Base-by-base conservation (phyloP, 192 early-diverging fungal genomes). In the Piromyces sp. region DNA sequence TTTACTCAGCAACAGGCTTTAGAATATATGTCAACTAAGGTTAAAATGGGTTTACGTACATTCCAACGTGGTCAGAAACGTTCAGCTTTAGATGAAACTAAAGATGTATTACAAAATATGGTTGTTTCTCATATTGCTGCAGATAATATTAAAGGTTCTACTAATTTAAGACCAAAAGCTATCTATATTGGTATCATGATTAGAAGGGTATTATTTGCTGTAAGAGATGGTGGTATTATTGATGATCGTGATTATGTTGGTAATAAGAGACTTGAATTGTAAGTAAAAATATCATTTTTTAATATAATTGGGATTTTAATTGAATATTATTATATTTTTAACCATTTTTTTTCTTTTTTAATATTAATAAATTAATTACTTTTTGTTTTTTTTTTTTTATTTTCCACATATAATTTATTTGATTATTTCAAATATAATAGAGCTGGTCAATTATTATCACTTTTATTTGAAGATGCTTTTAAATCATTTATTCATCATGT, bases 171-270 rank as follows among this genome's bases (percentile, higher is more conserved):
- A 80, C 92, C 94, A 80, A 99, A 99, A 86, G 93, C 93, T 79
- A 92, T 97, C 38, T 97, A 96, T 82, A 89, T 97, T 42, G 95
- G 96, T 9, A 88, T 97, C 82, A 99, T 99, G 97, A 93, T 94
- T 16, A 90, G 96, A 51, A 89, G 97, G 82, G 95, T 95, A 13
- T 86, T 99, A 80, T 92, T 95, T 86, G 95, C 97, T 22, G 92
- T 94, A 80, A 88, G 90, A 79, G 91, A 95, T 80, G 90, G 91
- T 30, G 92, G 92, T 33, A 90, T 94, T 83, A 92, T 95, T 0
- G 97, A 99, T 86, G 96, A 99, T 88, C 93, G 96, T 83, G 97
- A 99, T 90, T 99, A 96, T 84, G 90, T 99, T 37, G 97, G 97
- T 83, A 99, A 99, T 91, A 99, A 99, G 87, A 91, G 97, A 85